Evolutionary conservation across 2,329 filamentous ascomycete genomes (phyloP).

Genomic region (Cladorrhinum sp.): DNA sequence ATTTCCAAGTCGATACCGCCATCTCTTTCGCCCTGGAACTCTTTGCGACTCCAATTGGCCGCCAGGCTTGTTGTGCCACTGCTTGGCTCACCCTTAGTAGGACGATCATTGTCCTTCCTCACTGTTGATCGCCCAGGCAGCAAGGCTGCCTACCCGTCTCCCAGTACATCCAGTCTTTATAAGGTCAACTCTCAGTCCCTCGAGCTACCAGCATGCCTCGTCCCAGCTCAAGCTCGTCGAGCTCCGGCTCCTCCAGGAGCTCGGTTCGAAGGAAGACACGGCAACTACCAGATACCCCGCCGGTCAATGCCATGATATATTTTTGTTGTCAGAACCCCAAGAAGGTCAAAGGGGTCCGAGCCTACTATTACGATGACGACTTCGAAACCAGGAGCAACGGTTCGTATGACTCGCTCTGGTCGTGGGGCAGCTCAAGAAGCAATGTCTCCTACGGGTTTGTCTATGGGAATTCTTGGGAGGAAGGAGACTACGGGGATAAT

Average conservation of each 20-base stretch:
- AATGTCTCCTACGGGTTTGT: constrained; percentile 18
- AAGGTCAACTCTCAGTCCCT: not conserved
- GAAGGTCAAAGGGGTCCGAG: constrained; percentile 24
- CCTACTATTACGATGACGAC: constrained; percentile 25
- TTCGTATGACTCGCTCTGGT: constrained; percentile 15
- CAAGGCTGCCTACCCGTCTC: constrained; percentile 1
- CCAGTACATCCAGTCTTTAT: not conserved
- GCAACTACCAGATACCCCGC: constrained; percentile 20
- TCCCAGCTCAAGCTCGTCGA: constrained; percentile 15
- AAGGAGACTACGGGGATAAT: constrained; percentile 5
- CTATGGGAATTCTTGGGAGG: constrained; percentile 16
- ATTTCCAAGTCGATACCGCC: not conserved
- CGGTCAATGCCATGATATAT: constrained; percentile 26
- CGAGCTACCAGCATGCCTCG: constrained; percentile 17
- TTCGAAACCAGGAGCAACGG: constrained; percentile 23
- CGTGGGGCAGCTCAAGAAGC: constrained; percentile 14
- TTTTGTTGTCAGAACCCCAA: constrained; percentile 25
- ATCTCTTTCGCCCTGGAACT: not conserved
- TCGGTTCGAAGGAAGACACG: constrained; percentile 1
- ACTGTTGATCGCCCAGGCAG: not conserved
- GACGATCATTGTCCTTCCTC: not conserved
- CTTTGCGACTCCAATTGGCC: not conserved
- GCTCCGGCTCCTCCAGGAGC: constrained; percentile 19
- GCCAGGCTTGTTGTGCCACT: not conserved
- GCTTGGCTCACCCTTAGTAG: constrained; percentile 4